phyloP scores from a whole-genome alignment of 352 stramenopile genomes.

The Elongisporangium prolatum region DNA sequence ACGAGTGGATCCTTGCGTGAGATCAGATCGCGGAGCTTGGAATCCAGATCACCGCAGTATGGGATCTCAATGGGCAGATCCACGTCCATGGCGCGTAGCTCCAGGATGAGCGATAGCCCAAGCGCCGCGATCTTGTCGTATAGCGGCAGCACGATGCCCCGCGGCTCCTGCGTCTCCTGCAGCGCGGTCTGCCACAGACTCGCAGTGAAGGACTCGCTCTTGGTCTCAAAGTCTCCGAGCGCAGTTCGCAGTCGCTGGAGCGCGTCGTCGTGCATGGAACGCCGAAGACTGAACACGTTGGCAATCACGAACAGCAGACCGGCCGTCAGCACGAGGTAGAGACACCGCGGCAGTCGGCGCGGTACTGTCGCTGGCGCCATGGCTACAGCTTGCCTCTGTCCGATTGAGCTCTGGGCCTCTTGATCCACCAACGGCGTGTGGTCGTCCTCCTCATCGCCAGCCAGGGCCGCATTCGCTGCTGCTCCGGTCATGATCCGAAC shows the following conservation, averaged over 20 bases:
- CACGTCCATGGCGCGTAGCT: slow-evolving; percentile 40
- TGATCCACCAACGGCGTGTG: neutral
- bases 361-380: neutral
- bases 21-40: slow-evolving; percentile 20
- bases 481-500: neutral
- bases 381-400: neutral
- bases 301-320: neutral
- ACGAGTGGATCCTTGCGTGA: slow-evolving; percentile 32
- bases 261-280: neutral
- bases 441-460: neutral
- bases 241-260: neutral
- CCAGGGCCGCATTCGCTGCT: neutral
- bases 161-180: slow-evolving; percentile 7
- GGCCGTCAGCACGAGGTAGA: neutral
- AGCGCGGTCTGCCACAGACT: neutral
- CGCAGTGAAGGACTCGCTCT: neutral
- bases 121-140: slow-evolving; percentile 45
- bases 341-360: neutral
- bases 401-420: neutral
- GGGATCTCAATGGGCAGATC: slow-evolving; percentile 53
- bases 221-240: neutral
- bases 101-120: slow-evolving; percentile 53
- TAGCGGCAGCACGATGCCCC: slow-evolving; percentile 56
- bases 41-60: slow-evolving; percentile 51
- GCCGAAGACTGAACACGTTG: neutral